A percentile compares a stretch with the other conserved stretches of the same genome.
Conservation (phyloP, 768 basidiomycete species). For the Thelephora ganbajun region DNA sequence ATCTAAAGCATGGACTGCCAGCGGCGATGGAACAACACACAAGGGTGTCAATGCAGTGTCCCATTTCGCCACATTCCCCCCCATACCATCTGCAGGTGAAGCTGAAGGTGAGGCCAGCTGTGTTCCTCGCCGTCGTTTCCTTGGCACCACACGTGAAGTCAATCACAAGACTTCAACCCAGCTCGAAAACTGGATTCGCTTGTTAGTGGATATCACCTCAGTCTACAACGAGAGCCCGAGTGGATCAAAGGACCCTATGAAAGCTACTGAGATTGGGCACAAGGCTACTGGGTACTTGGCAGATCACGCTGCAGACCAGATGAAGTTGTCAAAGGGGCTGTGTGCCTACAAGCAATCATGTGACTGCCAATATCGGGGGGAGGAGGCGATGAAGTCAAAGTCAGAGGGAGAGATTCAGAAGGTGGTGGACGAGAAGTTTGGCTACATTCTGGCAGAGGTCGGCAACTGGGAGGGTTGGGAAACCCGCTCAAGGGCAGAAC, state of each 20-base stretch:
- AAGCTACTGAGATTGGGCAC: conserved; percentile 8
- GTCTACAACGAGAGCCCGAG: conserved; percentile 12
- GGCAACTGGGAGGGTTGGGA: conserved; percentile 29
- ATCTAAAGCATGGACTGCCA: too few relatives aligned
- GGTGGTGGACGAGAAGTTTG: too few relatives aligned
- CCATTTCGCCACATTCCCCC: too few relatives aligned
- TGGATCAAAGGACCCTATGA: conserved; percentile 4
- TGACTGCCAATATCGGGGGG: background rate
- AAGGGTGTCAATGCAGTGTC: too few relatives aligned
- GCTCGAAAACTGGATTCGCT: too few relatives aligned
- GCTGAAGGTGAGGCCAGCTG: too few relatives aligned
- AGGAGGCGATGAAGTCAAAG: conserved; percentile 7
- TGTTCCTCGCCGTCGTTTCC: too few relatives aligned
- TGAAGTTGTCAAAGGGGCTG: conserved; percentile 10
- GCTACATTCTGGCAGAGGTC: conserved; percentile 20
- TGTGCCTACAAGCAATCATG: conserved; percentile 3
- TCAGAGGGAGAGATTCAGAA: conserved; percentile 6
- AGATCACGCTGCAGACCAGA: conserved; percentile 20
- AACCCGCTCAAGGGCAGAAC: conserved; percentile 21
- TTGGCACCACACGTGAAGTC: too few relatives aligned
- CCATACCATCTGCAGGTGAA: too few relatives aligned
- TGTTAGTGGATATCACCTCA: too few relatives aligned
- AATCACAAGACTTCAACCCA: too few relatives aligned
- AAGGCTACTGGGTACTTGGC: conserved; percentile 12
- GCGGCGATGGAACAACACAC: too few relatives aligned